phyloP scores from a whole-genome alignment of 2,329 filamentous ascomycete species.

The Diaporthe australafricana region DNA sequence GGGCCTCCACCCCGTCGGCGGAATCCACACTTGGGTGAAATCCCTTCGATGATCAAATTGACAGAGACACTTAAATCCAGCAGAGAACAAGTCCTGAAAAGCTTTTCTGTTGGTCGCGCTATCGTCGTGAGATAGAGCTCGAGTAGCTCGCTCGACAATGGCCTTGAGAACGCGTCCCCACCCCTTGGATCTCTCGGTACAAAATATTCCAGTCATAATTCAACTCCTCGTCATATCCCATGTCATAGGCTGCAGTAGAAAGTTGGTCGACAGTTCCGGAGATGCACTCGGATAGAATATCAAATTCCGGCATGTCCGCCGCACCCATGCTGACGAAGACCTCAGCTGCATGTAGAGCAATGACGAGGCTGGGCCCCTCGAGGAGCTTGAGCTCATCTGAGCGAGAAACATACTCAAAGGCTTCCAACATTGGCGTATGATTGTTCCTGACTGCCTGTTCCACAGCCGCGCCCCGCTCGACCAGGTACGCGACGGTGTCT shows the following conservation, averaged over 20 bases:
- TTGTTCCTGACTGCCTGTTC: neutral
- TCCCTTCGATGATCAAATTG: no score
- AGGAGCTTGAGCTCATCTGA: neutral
- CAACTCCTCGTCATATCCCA: no score
- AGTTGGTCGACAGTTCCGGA: neutral
- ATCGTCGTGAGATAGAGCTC: neutral
- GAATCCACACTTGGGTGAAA: no score
- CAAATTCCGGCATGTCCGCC: neutral
- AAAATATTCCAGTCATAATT: no score
- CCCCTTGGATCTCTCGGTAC: neutral
- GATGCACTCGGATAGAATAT: neutral
- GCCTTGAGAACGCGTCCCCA: neutral
- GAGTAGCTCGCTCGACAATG: neutral
- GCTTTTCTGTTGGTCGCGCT: neutral
- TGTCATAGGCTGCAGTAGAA: no score
- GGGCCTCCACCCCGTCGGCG: no score
- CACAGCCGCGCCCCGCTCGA: neutral
- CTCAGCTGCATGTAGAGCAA: neutral
- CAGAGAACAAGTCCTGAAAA: neutral
- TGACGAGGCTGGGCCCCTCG: neutral
- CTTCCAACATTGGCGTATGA: neutral
- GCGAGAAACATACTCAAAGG: neutral
- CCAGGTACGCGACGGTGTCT: neutral
- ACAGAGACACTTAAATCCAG: accelerated
- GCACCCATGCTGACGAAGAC: neutral